Evolutionary conservation across 345 rosid genomes (phyloP).

Genomic region (Eutrema heterophyllum): DNA sequence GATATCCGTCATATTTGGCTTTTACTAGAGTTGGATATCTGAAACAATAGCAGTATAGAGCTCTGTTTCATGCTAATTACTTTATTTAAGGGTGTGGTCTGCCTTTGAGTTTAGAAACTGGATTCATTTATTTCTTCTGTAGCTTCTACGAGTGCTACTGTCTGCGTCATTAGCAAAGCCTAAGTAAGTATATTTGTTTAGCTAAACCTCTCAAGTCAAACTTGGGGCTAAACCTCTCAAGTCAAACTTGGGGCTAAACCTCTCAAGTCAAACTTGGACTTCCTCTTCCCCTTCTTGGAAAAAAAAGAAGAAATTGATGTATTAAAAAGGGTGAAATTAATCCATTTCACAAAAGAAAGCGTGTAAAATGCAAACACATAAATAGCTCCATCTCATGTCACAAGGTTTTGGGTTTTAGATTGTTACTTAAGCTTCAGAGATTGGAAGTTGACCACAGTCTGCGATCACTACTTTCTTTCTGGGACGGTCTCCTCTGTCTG

Average conservation of each 20-base stretch:
- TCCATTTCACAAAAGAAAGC: constrained; percentile 5
- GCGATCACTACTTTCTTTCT: constrained; percentile 74
- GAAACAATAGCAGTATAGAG: not conserved
- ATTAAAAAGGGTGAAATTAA: not conserved
- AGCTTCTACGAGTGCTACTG: not conserved
- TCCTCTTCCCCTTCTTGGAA: not conserved
- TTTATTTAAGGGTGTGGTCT: not conserved
- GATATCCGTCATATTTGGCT: not conserved
- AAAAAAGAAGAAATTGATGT: not conserved
- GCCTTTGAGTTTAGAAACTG: not conserved
- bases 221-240: no score
- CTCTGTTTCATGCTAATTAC: not conserved
- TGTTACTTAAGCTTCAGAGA: constrained; percentile 41
- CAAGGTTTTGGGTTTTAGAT: not conserved
- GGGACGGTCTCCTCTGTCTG: constrained; percentile 96
- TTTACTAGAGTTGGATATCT: not conserved
- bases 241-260: not conserved
- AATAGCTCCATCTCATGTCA: not conserved
- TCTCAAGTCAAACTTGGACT: not conserved
- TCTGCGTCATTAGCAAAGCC: not conserved
- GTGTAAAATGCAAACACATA: constrained; percentile 14
- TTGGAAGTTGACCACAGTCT: constrained; percentile 90
- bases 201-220: not conserved
- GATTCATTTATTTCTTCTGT: not conserved
- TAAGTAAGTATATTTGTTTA: not conserved